These are phyloP conservation scores for Capsella rubella DNA, from an alignment of 441 rosid species.

Conservation along the genomic window DNA sequence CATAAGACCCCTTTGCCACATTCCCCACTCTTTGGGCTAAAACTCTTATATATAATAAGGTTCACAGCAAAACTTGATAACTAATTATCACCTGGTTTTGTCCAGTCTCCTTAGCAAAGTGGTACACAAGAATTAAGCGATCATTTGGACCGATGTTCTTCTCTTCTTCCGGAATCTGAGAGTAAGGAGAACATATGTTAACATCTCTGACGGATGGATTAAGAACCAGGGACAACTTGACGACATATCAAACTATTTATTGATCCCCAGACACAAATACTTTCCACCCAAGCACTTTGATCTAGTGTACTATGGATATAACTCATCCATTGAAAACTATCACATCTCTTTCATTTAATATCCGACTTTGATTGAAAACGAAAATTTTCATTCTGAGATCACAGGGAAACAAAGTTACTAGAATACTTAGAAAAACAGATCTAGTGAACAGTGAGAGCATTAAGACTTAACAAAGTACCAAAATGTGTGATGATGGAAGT, in stretches of 20 bases:
- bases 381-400: not conserved
- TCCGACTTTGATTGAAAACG: constrained; percentile 15
- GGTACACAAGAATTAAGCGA: constrained; percentile 75
- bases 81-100: constrained; percentile 63
- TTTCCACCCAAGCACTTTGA: constrained; percentile 1
- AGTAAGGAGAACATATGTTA: constrained; percentile 21
- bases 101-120: constrained; percentile 67
- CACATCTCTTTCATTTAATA: not conserved
- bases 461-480: constrained; percentile 3
- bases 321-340: constrained; percentile 3
- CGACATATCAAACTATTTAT: not conserved
- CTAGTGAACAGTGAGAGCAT: constrained; percentile 11
- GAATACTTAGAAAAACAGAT: constrained; percentile 12
- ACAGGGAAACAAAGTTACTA: constrained; percentile 10
- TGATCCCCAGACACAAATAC: constrained; percentile 4
- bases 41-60: not conserved
- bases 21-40: not conserved
- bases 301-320: constrained; percentile 2
- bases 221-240: not conserved
- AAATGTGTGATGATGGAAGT: not conserved
- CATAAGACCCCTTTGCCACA: constrained; percentile 10
- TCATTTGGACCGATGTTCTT: constrained; percentile 74
- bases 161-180: constrained; percentile 82
- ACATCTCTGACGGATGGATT: constrained; percentile 20
- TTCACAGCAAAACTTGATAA: not conserved